phyloP scores from a whole-genome alignment of 2,329 filamentous ascomycete species.

The Thielaviopsis euricoi region DNA sequence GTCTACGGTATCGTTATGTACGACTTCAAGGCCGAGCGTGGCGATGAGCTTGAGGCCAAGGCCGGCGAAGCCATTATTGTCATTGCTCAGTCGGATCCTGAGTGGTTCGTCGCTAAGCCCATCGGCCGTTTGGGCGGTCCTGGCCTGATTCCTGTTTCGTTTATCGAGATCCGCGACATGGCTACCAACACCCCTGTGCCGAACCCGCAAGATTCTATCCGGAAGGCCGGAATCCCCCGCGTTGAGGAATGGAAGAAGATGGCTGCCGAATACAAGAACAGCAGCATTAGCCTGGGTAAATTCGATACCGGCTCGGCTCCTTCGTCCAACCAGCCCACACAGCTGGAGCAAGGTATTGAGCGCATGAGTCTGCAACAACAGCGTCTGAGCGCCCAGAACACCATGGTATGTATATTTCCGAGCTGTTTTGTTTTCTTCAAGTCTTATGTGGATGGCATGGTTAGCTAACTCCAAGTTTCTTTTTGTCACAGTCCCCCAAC shows the following conservation, averaged over 20 bases:
- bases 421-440: not conserved
- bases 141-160: slow-evolving; percentile 87
- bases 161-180: slow-evolving; percentile 94
- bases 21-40: slow-evolving; percentile 84
- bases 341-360: slow-evolving; percentile 48
- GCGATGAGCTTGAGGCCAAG: slow-evolving; percentile 92
- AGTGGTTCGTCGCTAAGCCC: slow-evolving; percentile 99
- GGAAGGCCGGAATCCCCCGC: slow-evolving; percentile 74
- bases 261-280: slow-evolving; percentile 98
- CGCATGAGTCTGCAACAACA: slow-evolving; percentile 21
- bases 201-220: slow-evolving; percentile 73
- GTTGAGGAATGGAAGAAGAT: slow-evolving; percentile 99
- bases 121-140: slow-evolving; percentile 92
- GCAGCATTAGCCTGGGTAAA: slow-evolving; percentile 89
- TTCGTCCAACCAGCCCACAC: slow-evolving; percentile 18
- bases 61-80: slow-evolving; percentile 94
- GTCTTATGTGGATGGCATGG: not conserved
- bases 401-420: not conserved
- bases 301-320: slow-evolving; percentile 44
- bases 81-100: slow-evolving; percentile 93
- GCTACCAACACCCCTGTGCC: slow-evolving; percentile 64
- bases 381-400: slow-evolving; percentile 6
- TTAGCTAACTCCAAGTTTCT: not conserved
- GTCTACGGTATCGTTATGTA: slow-evolving; percentile 96
- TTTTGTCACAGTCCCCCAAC: not conserved